Evolutionary conservation across 2,329 filamentous ascomycete species (phyloP).

Genomic region (Pyricularia sp.): DNA sequence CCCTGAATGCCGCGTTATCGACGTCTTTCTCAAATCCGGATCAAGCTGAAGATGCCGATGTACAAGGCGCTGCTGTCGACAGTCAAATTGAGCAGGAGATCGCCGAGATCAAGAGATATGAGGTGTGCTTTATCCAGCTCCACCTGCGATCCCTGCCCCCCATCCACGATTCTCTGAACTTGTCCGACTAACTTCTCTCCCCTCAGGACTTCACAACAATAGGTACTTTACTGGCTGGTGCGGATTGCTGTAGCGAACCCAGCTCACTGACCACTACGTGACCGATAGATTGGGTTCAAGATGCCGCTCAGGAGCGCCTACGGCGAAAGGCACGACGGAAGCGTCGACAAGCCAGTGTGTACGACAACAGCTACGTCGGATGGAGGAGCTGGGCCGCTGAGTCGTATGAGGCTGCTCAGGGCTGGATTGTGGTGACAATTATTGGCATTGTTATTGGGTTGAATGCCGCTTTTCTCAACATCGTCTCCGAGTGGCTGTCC

Average conservation of each 20-base stretch:
- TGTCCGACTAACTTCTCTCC: constrained; percentile 4
- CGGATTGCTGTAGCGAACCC: neutral
- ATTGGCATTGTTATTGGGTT: constrained; percentile 87
- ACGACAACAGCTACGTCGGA: constrained; percentile 51
- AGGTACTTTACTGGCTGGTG: constrained; percentile 30
- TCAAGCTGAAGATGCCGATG: constrained; percentile 41
- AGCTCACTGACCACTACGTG: constrained; percentile 6
- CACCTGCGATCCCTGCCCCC: neutral
- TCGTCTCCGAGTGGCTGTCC: constrained; percentile 90
- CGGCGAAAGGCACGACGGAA: constrained; percentile 59
- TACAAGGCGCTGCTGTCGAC: constrained; percentile 38
- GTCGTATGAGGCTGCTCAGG: constrained; percentile 90
- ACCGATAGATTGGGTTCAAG: constrained; percentile 84
- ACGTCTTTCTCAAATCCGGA: constrained; percentile 55
- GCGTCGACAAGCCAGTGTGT: constrained; percentile 57
- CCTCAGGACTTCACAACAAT: constrained; percentile 86
- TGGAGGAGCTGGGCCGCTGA: constrained; percentile 75
- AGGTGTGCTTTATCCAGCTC: constrained; percentile 31
- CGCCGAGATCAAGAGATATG: constrained; percentile 93
- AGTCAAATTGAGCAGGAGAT: constrained; percentile 85
- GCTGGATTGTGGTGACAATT: constrained; percentile 93
- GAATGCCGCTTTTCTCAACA: constrained; percentile 87
- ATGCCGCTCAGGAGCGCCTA: constrained; percentile 80
- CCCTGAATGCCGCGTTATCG: constrained; percentile 51
- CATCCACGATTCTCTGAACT: neutral